Percentiles rank a stretch among this genome's conserved stretches.
These are phyloP conservation scores for Moesziomyces globuligerus DNA, from an alignment of 1,284 basidiomycete species.

Conservation along the genomic window DNA sequence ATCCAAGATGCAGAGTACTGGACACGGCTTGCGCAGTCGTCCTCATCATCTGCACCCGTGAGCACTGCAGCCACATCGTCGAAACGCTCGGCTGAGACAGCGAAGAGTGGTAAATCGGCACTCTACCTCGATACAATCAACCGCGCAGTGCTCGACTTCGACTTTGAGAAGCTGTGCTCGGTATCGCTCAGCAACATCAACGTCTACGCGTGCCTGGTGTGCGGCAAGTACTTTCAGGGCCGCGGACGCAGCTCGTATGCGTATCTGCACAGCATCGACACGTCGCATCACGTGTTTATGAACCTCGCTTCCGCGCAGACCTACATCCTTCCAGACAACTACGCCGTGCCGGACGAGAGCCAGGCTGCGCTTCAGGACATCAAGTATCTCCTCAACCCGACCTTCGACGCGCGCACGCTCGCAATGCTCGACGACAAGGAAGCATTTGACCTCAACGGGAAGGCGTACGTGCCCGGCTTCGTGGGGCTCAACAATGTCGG, in stretches of 20 bases:
- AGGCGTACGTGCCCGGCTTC: slow-evolving; percentile 89
- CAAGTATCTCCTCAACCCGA: slow-evolving; percentile 85
- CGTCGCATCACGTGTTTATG: slow-evolving; percentile 98
- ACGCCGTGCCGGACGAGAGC: slow-evolving; percentile 76
- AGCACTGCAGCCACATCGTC: slow-evolving; percentile 4
- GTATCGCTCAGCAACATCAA: slow-evolving; percentile 96
- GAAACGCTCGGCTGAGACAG: neutral
- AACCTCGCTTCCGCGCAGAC: slow-evolving; percentile 93
- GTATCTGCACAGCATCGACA: slow-evolving; percentile 95
- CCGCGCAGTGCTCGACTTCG: slow-evolving; percentile 82
- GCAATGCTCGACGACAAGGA: slow-evolving; percentile 70
- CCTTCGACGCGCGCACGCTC: slow-evolving; percentile 73
- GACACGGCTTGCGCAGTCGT: slow-evolving; percentile 42
- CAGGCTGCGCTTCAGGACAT: slow-evolving; percentile 96
- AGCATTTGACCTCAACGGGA: slow-evolving; percentile 79
- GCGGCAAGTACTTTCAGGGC: slow-evolving; percentile 98
- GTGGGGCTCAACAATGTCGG: slow-evolving; percentile 98
- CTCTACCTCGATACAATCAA: slow-evolving; percentile 88
- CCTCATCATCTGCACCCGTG: slow-evolving; percentile 10
- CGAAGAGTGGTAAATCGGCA: slow-evolving; percentile 75
- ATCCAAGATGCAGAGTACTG: slow-evolving; percentile 56
- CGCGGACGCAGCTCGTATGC: slow-evolving; percentile 91
- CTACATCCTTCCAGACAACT: slow-evolving; percentile 97
- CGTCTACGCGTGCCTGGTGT: slow-evolving; percentile 96
- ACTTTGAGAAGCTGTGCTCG: slow-evolving; percentile 98